Base-by-base conservation (phyloP, 805 yeast genomes). In the Candida khao-thaluensis region DNA sequence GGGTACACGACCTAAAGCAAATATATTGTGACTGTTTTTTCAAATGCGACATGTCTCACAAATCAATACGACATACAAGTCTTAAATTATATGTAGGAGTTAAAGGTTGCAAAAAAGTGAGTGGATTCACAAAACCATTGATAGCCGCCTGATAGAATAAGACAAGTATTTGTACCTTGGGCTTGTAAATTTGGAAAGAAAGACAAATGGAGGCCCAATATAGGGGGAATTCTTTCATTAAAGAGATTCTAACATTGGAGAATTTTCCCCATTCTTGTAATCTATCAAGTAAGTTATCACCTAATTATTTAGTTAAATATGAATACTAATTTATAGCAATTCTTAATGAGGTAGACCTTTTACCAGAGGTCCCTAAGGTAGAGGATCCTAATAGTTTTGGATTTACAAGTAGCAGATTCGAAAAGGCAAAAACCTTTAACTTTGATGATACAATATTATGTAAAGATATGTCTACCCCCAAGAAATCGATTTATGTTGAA, bases 381-480 rank as follows among this genome's bases (percentile, higher is more conserved):
- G 15, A 26, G 4, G 38, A 35, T 8, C 30, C 30, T 20, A 22
- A 26, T 27, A 26, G 24, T 14, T 31, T 20, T 15, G 35, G 35
- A 3, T 35, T 10, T 25, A 22, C 7, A 22, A 8, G 4, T 26
- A 8, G n/a, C 14, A 5, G 16, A 20, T 27, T 28, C 10, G 33
- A 21, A 11, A 15, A 26, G 5, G 33, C 17, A 12, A 22, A 9
- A 14, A 12, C 26, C 5, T 6, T n/a, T 4, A 22, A 18, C 7
- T 36, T 36, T 29, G 29, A 37, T 17, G 40, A 37, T 18, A 30
- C 40, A 7, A 30, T 37, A 7, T 14, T 37, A 16, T 30, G 30
- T 17, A 30, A 30, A 18, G 35, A 30, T 30, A 37, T 37, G 24
- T 37, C 35, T 8, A 37, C 40, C 7, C 40, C 40, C 11, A 31